These are phyloP conservation scores for Fusarium sp. DNA, from an alignment of 2,329 filamentous ascomycete genomes.

Conservation along the genomic window DNA sequence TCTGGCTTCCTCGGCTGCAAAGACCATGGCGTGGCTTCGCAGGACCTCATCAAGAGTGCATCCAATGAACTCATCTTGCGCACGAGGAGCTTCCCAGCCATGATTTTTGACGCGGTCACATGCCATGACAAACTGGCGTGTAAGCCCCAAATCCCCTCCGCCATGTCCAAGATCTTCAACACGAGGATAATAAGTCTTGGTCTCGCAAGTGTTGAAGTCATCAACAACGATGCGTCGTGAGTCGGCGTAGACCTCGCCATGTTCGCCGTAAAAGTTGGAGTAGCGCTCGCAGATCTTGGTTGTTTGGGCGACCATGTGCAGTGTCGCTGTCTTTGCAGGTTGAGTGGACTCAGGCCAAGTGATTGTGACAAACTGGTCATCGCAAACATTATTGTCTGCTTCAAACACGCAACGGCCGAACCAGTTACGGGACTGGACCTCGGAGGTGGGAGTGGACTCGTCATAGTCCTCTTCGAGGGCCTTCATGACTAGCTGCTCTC, in stretches of 20 bases:
- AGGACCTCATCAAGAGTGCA: slow-evolving; percentile 88
- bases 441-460: slow-evolving; percentile 57
- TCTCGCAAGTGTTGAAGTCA: slow-evolving; percentile 59
- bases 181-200: slow-evolving; percentile 47
- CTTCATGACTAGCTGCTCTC: slow-evolving; percentile 55
- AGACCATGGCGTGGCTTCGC: slow-evolving; percentile 91
- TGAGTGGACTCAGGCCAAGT: slow-evolving; percentile 79
- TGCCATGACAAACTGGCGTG: slow-evolving; percentile 84
- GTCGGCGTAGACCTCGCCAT: slow-evolving; percentile 89
- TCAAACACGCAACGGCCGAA: slow-evolving; percentile 98
- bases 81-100: slow-evolving; percentile 72
- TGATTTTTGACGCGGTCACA: slow-evolving; percentile 82
- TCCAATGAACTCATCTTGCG: slow-evolving; percentile 81
- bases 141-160: slow-evolving; percentile 67
- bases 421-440: slow-evolving; percentile 72
- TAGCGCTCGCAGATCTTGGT: slow-evolving; percentile 87
- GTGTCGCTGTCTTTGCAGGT: slow-evolving; percentile 83
- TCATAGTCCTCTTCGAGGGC: slow-evolving; percentile 66
- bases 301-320: slow-evolving; percentile 95
- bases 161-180: slow-evolving; percentile 55
- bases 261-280: slow-evolving; percentile 85
- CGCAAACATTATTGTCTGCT: slow-evolving; percentile 90
- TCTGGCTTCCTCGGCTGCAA: slow-evolving; percentile 91
- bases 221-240: slow-evolving; percentile 80
- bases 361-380: slow-evolving; percentile 91